phyloP scores from a whole-genome alignment of 2,329 filamentous ascomycete species.

The Lasiodiplodia hormozganensis region DNA sequence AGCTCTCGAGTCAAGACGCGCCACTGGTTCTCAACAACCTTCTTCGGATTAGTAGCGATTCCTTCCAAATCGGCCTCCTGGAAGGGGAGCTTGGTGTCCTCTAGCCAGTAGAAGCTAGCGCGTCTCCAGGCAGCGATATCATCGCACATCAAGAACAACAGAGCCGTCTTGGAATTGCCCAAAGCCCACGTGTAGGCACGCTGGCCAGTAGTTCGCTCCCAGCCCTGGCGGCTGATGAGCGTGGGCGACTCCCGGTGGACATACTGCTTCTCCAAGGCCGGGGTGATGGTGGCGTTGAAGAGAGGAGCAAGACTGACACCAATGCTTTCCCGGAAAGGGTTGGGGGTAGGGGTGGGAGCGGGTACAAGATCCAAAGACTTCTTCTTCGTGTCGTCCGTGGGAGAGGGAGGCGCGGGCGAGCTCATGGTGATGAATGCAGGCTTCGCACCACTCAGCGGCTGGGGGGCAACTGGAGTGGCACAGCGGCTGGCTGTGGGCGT shows the following conservation, averaged over 20 bases:
- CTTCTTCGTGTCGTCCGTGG: conserved; percentile 14
- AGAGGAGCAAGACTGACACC: conserved; percentile 38
- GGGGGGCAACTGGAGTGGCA: conserved; percentile 37
- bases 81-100: conserved; percentile 48
- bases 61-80: conserved; percentile 45
- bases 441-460: conserved; percentile 23
- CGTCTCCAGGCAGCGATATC: conserved; percentile 48
- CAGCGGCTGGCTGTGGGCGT: conserved; percentile 48
- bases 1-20: conserved; percentile 49
- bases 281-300: conserved; percentile 47
- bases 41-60: conserved; percentile 47
- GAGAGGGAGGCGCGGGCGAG: conserved; percentile 13
- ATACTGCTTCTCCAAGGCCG: conserved; percentile 42
- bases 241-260: conserved; percentile 46
- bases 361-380: conserved; percentile 11
- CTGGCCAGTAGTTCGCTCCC: conserved; percentile 43
- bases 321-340: conserved; percentile 43
- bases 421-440: conserved; percentile 24
- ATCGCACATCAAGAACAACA: conserved; percentile 48
- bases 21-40: conserved; percentile 50
- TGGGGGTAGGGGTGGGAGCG: conserved; percentile 29
- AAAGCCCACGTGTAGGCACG: conserved; percentile 50
- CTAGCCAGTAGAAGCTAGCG: conserved; percentile 44
- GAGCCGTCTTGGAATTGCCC: conserved; percentile 46
- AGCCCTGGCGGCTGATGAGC: conserved; percentile 44